Evolutionary conservation across 352 stramenopile species (phyloP).

Genomic region (Pythium myriotylum): DNA sequence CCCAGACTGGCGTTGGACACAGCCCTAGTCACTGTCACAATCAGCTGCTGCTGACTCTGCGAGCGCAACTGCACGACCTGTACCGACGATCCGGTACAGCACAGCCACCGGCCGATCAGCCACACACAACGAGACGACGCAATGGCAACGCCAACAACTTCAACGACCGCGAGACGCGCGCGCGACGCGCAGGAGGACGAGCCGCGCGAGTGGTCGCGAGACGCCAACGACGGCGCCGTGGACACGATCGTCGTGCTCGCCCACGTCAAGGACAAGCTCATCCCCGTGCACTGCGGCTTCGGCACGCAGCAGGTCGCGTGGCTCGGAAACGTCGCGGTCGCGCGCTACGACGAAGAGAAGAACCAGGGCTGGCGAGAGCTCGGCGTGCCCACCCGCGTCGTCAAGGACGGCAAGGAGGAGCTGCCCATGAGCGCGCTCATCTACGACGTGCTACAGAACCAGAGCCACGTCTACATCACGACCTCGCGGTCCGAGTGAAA

Average conservation of each 20-base stretch:
- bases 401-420: slow-evolving; percentile 46
- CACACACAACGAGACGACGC: neutral
- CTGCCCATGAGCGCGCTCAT: slow-evolving; percentile 60
- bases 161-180: slow-evolving; percentile 3
- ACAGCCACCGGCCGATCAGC: neutral
- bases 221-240: slow-evolving; percentile 49
- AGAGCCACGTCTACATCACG: slow-evolving; percentile 69
- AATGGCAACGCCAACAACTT: slow-evolving; percentile 22
- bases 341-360: slow-evolving; percentile 59
- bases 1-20: slow-evolving; percentile 3
- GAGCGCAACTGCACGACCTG: slow-evolving; percentile 19
- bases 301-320: slow-evolving; percentile 74
- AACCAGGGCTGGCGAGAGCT: slow-evolving; percentile 56
- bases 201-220: slow-evolving; percentile 16
- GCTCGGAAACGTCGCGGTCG: slow-evolving; percentile 74
- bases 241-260: slow-evolving; percentile 64
- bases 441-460: slow-evolving; percentile 62
- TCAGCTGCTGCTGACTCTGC: slow-evolving; percentile 19
- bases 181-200: slow-evolving; percentile 8
- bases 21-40: slow-evolving; percentile 22
- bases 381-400: slow-evolving; percentile 43
- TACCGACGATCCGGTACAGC: slow-evolving; percentile 19
- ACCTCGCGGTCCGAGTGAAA: slow-evolving; percentile 30
- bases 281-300: slow-evolving; percentile 69
- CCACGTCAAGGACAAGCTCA: slow-evolving; percentile 74